phyloP scores from a whole-genome alignment of 2,329 filamentous ascomycete species.

The Teratosphaeria pseudoeucalypti region DNA sequence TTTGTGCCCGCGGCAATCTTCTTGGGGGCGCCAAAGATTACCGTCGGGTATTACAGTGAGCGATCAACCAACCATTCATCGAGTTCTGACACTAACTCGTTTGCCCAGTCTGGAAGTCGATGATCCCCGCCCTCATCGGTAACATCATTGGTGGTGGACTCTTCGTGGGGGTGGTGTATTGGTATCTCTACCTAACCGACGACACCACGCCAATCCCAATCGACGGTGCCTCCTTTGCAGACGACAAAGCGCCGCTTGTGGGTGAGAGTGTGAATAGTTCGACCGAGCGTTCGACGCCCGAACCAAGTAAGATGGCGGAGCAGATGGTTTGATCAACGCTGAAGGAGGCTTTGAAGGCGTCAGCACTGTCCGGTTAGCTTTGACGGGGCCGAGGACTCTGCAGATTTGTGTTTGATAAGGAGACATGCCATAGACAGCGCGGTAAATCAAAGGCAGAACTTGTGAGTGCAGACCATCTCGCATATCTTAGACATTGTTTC shows the following conservation, averaged over 20 bases:
- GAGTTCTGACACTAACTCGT: neutral
- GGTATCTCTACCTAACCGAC: constrained; percentile 13
- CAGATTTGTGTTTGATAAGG: too few relatives aligned
- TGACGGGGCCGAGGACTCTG: neutral
- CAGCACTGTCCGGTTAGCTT: too few relatives aligned
- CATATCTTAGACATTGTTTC: neutral
- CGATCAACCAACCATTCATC: neutral
- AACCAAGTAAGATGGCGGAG: constrained; percentile 1
- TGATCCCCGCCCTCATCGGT: constrained; percentile 43
- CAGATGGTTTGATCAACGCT: constrained; percentile 2
- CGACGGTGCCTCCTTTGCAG: constrained; percentile 3
- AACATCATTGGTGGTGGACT: constrained; percentile 54
- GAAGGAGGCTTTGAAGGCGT: neutral
- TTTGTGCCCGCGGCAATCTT: constrained; percentile 40
- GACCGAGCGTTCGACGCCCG: neutral
- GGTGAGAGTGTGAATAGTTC: neutral
- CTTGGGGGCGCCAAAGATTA: constrained; percentile 35
- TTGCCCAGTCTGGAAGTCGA: constrained; percentile 41
- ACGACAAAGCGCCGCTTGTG: constrained; percentile 4
- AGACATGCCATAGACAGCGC: too few relatives aligned
- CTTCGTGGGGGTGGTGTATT: constrained; percentile 42
- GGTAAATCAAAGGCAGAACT: too few relatives aligned
- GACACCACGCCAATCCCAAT: constrained; percentile 2
- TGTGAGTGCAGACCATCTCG: neutral
- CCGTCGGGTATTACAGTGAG: constrained; percentile 37